Evolutionary conservation across 1,284 basidiomycete genomes (phyloP), one percentile per base, ranked within the genome.

Genomic region (Marasmius oreades): DNA sequence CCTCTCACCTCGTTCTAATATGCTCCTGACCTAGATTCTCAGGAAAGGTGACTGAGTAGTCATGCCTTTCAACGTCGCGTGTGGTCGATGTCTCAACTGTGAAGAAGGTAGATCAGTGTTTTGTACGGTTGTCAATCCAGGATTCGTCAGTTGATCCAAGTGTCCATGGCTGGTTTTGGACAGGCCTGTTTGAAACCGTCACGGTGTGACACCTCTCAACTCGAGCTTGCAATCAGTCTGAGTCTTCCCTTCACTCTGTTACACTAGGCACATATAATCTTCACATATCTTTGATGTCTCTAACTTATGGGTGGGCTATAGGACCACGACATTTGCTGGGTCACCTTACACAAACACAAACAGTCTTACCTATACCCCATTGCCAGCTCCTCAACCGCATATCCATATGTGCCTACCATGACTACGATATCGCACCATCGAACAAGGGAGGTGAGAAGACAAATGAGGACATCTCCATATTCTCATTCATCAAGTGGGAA

Each of bases 51-150:
- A 81, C 59, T 73, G 78, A 28, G 77, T 80, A 26, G 78, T 81
- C 18, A 78, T 81, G 73, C 80, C 79, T 0, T 81, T 81, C 70
- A 82, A 81, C 55, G 79, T 83, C 18, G 77, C 77, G 1, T 81
- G 80, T 58, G 80, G 80, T 10, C 74, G 78, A 37, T 82, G 80
- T 68, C 60, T 72, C 54, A 82, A 82, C 62, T 82, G 81, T 61
- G 79, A 81, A 56, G 73, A 77, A 63, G 74, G 77, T 31, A 73
- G 62, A 37, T 77, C 79, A 5, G 79, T 77, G 0, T 82, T 81
- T 63, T 82, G 80, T 62, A 81, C 77, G 2, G 64, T 75, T 52
- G 78, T 81, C 12, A 82, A 82, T 59, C 80, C 80, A 12, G 80
- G 79, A 59, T 80, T 81, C 60, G 80, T 80, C 62, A 66, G 78